phyloP scores from a whole-genome alignment of 116 monocot genomes.

The Thalassia testudinum region DNA sequence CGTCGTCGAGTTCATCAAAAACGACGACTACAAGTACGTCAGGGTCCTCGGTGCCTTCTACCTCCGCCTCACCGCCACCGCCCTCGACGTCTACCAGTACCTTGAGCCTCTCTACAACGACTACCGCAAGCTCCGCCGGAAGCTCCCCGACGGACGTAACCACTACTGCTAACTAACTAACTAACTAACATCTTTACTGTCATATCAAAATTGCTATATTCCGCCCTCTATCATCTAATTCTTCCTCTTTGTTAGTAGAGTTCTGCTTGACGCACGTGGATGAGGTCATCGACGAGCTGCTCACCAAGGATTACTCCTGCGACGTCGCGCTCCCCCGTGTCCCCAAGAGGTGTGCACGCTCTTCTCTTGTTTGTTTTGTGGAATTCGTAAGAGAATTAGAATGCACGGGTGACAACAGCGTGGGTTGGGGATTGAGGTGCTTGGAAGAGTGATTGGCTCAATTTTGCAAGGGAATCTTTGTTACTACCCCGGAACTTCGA shows the following conservation, averaged over 20 bases:
- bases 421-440: no score
- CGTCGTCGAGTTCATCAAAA: conserved; percentile 97
- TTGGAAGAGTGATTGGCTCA: no score
- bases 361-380: background rate
- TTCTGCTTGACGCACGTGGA: conserved; percentile 77
- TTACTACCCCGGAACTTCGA: no score
- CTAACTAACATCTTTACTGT: background rate
- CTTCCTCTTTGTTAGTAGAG: conserved; percentile 24
- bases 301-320: conserved; percentile 82
- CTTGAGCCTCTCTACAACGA: conserved; percentile 94
- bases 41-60: conserved; percentile 83
- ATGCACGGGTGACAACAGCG: no score
- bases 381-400: no score
- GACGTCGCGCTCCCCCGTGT: conserved; percentile 80
- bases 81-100: conserved; percentile 85
- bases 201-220: background rate
- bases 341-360: conserved; percentile 46
- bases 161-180: background rate
- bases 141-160: conserved; percentile 59
- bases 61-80: conserved; percentile 64
- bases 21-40: conserved; percentile 98
- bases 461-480: no score
- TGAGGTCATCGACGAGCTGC: conserved; percentile 79
- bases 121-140: conserved; percentile 67
- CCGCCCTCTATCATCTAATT: no score